These are phyloP conservation scores for Botrytis sinoallii DNA, from an alignment of 2,329 filamentous ascomycete genomes.

Conservation along the genomic window DNA sequence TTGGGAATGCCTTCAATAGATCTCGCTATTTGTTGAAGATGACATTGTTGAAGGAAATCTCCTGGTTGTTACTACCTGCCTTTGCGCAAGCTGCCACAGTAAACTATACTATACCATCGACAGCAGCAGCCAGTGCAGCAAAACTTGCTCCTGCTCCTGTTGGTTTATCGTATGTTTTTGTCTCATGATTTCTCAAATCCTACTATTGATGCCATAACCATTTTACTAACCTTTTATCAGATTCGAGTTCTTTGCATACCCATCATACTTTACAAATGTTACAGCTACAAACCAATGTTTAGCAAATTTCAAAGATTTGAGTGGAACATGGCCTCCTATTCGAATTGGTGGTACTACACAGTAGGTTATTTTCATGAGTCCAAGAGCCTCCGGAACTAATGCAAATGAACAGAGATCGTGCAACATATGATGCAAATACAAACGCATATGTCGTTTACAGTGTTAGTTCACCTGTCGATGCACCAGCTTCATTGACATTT, in stretches of 20 bases:
- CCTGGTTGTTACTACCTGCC: background rate
- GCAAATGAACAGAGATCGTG: conserved; percentile 44
- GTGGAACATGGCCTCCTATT: conserved; percentile 51
- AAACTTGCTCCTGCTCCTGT: conserved; percentile 43
- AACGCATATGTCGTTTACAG: conserved; percentile 49
- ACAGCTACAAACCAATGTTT: conserved; percentile 50
- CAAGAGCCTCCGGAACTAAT: background rate
- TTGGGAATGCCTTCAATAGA: background rate
- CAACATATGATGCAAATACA: conserved; percentile 47
- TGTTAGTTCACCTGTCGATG: conserved; percentile 47
- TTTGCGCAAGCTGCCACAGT: conserved; percentile 10
- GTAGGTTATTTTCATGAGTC: conserved; percentile 28
- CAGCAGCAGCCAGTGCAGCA: conserved; percentile 26
- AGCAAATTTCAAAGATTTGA: conserved; percentile 49
- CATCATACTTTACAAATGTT: conserved; percentile 52
- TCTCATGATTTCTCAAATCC: background rate
- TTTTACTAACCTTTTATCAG: conserved; percentile 31
- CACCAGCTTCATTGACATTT: conserved; percentile 49
- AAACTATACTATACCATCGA: conserved; percentile 28
- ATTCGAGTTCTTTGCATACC: conserved; percentile 56
- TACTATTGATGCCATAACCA: background rate
- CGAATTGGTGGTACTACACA: conserved; percentile 59
- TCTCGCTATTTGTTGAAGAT: background rate
- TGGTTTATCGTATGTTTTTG: conserved; percentile 44
- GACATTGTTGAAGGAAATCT: background rate